phyloP scores from a whole-genome alignment of 2,329 filamentous ascomycete genomes.

The Thielaviopsis euricoi region DNA sequence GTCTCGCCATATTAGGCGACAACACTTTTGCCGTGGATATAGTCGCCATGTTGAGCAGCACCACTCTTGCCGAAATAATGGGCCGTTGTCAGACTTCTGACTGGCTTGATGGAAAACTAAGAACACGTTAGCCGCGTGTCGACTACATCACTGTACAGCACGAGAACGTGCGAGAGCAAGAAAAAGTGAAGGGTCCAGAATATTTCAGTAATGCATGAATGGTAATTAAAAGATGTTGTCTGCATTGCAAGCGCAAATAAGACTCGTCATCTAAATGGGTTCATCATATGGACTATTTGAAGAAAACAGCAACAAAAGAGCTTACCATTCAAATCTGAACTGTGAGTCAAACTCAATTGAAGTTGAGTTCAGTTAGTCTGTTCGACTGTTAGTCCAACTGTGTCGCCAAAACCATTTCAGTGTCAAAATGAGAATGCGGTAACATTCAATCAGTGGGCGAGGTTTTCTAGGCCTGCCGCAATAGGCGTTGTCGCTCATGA shows the following conservation, averaged over 20 bases:
- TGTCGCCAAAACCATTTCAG: not conserved
- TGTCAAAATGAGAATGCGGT: not conserved
- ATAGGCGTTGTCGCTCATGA: constrained; percentile 75
- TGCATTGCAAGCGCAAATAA: constrained; percentile 57
- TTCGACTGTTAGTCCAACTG: not conserved
- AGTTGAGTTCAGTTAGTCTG: not conserved
- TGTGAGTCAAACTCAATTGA: not conserved
- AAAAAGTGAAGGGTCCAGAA: constrained; percentile 1
- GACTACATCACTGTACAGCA: not conserved
- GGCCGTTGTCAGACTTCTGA: not conserved
- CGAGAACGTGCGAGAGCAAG: not conserved
- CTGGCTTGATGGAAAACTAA: not conserved
- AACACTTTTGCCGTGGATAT: too few species aligned
- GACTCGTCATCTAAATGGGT: constrained; percentile 57
- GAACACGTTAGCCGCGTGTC: not conserved
- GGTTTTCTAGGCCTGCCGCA: constrained; percentile 99
- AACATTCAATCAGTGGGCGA: constrained; percentile 67
- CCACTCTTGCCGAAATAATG: not conserved
- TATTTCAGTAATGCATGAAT: constrained; percentile 52
- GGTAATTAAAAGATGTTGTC: constrained; percentile 49
- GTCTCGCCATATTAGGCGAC: not conserved
- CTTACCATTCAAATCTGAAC: constrained; percentile 7
- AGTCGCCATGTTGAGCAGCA: not conserved
- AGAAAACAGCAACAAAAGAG: not conserved
- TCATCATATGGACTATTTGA: constrained; percentile 18